Evolutionary conservation across 2,329 filamentous ascomycete species (phyloP).

Genomic region (Amylocarpus encephaloides): DNA sequence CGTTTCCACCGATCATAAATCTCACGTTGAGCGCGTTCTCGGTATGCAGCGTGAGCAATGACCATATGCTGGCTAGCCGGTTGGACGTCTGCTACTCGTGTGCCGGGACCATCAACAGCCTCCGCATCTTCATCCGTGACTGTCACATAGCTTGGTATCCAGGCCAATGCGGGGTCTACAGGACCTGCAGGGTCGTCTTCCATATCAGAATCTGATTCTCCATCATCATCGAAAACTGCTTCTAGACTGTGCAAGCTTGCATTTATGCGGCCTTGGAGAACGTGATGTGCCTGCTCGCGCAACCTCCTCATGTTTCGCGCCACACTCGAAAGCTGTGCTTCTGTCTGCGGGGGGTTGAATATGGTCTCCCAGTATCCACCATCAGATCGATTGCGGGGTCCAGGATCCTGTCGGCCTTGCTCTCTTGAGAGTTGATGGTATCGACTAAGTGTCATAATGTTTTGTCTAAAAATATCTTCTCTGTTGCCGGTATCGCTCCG

Average conservation of each 20-base stretch:
- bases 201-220: slow-evolving; percentile 11
- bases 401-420: not conserved
- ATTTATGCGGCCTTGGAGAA: slow-evolving; percentile 5
- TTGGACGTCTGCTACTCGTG: slow-evolving; percentile 20
- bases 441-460: slow-evolving; percentile 39
- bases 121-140: slow-evolving; percentile 29
- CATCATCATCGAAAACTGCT: slow-evolving; percentile 4
- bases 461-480: slow-evolving; percentile 49
- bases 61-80: slow-evolving; percentile 20
- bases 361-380: slow-evolving; percentile 26
- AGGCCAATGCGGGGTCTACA: slow-evolving; percentile 14
- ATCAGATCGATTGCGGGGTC: slow-evolving; percentile 6
- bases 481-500: slow-evolving; percentile 54
- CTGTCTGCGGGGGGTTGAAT: slow-evolving; percentile 23
- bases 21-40: slow-evolving; percentile 20
- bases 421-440: slow-evolving; percentile 16
- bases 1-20: slow-evolving; percentile 70
- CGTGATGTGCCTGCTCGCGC: slow-evolving; percentile 12
- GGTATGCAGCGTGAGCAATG: slow-evolving; percentile 22
- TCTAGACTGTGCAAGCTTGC: slow-evolving; percentile 8
- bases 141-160: slow-evolving; percentile 24
- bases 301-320: slow-evolving; percentile 18
- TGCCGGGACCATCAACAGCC: slow-evolving; percentile 25
- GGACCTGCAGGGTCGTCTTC: slow-evolving; percentile 1
- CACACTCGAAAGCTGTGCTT: slow-evolving; percentile 18